A percentile compares a stretch with the other conserved stretches of the same genome.
These are phyloP conservation scores for Acanthamoeba lenticulata DNA, from an alignment of 208 protist genomes.

Conservation along the genomic window DNA sequence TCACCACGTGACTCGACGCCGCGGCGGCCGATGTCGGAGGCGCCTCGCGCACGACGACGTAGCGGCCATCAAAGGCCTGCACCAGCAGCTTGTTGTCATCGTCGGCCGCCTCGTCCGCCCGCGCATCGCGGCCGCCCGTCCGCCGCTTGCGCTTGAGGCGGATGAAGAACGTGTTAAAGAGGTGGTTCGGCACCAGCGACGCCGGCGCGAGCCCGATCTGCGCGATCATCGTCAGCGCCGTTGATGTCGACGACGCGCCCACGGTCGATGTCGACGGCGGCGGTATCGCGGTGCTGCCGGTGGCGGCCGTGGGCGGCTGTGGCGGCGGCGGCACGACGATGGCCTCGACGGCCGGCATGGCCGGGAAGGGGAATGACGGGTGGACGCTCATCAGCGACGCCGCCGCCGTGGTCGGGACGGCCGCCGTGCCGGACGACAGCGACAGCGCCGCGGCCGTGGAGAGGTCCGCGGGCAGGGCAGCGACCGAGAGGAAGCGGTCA, in stretches of 20 bases:
- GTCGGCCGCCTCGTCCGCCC: not conserved
- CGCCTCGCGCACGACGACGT: not conserved
- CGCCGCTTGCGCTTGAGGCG: not conserved
- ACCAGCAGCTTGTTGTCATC: not conserved
- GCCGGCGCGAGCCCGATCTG: not conserved
- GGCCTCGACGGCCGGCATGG: not conserved
- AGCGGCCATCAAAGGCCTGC: not conserved
- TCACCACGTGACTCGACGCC: not conserved
- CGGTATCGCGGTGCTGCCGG: too few species aligned
- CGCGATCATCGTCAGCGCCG: too few species aligned
- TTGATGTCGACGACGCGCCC: too few species aligned
- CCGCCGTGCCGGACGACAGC: not conserved
- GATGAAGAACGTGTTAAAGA: slow-evolving; percentile 30
- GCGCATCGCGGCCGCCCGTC: not conserved
- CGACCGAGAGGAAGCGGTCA: not conserved
- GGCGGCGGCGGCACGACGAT: not conserved
- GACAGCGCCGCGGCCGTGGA: not conserved
- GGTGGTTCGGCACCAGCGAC: not conserved
- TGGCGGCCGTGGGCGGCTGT: too few species aligned
- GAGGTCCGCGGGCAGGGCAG: not conserved
- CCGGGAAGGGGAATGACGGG: not conserved
- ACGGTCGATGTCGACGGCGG: too few species aligned
- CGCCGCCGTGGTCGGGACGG: not conserved
- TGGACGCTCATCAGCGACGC: not conserved
- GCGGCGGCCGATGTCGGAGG: too few species aligned